phyloP scores from a whole-genome alignment of 2,329 filamentous ascomycete species.

The Bipolaris sorokiniana region DNA sequence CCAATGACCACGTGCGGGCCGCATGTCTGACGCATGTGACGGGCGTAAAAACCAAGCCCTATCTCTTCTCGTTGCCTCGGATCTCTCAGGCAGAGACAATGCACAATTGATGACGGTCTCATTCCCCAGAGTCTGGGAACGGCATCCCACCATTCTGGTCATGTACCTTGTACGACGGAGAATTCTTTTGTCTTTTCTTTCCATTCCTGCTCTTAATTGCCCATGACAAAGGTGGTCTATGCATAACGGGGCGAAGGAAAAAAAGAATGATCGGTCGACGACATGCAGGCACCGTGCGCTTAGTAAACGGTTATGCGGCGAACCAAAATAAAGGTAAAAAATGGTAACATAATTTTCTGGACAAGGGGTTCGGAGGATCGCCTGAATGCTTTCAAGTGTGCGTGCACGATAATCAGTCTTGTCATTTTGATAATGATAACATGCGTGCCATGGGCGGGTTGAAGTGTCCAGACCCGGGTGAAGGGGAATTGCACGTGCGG shows the following conservation, averaged over 20 bases:
- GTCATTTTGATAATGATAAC: background rate
- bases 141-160: background rate
- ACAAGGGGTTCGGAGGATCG: background rate
- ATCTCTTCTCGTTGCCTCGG: background rate
- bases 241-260: background rate
- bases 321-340: background rate
- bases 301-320: background rate
- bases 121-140: background rate
- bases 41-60: background rate
- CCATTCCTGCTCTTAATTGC: background rate
- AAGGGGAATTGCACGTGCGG: constrained; percentile 1
- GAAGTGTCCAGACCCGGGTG: background rate
- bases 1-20: background rate
- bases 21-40: background rate
- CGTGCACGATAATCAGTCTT: background rate
- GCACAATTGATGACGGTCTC: background rate
- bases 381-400: too few species aligned
- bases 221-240: background rate
- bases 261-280: background rate
- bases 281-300: constrained; percentile 2
- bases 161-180: background rate
- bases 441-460: background rate
- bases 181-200: background rate
- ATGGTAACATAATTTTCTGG: background rate
- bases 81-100: background rate